Percentiles rank a stretch among this genome's conserved stretches.
phyloP scores from a whole-genome alignment of 2,329 filamentous ascomycete species.

The Aurifilum marmelostoma region DNA sequence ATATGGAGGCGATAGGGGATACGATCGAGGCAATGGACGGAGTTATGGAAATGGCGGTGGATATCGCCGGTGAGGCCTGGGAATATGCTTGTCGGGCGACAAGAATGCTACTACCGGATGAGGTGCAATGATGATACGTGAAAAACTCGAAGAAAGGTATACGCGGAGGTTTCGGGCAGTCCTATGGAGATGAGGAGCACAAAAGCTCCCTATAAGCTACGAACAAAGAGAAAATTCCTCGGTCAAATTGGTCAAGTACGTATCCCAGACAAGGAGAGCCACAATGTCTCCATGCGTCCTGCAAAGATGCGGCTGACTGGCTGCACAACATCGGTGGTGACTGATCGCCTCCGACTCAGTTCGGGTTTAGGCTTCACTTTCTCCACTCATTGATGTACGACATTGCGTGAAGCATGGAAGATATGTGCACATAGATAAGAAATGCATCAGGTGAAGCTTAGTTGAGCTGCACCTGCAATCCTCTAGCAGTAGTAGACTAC shows the following conservation, averaged over 20 bases:
- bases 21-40: slow-evolving; percentile 20
- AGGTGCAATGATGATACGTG: not conserved
- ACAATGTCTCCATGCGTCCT: not conserved
- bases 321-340: not conserved
- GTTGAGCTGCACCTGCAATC: not conserved
- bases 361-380: not conserved
- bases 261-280: not conserved
- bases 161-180: not conserved
- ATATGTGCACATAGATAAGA: not conserved
- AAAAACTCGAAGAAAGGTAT: not conserved
- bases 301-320: not conserved
- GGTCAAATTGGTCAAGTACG: not conserved
- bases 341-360: not conserved
- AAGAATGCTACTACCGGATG: not conserved
- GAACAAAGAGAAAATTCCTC: not conserved
- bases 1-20: slow-evolving; percentile 23
- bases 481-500: not conserved
- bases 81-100: not conserved
- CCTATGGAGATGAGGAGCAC: not conserved
- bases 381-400: not conserved
- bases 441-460: not conserved
- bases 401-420: not conserved
- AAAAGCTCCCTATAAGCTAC: not conserved
- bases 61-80: slow-evolving; percentile 22
- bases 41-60: slow-evolving; percentile 25